Conservation (phyloP, 179 eudicot species). For the Actinidia polygama region DNA sequence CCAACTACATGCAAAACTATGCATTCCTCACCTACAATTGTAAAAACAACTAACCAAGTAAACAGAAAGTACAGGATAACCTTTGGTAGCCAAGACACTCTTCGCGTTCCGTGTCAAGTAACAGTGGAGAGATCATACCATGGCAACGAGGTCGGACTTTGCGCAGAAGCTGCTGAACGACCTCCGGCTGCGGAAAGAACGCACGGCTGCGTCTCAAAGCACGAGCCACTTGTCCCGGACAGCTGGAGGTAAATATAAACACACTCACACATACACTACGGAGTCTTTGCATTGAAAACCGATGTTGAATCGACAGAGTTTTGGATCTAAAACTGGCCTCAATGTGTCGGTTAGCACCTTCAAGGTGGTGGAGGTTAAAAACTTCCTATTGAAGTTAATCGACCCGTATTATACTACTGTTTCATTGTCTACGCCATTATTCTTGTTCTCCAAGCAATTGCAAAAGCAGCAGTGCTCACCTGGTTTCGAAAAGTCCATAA, state of each 20-base stretch:
- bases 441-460: slow-evolving; percentile 25
- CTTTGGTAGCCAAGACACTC: not conserved
- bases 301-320: not conserved
- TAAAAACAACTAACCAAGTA: not conserved
- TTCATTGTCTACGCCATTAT: not conserved
- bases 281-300: not conserved
- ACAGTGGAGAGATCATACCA: not conserved
- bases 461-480: not conserved
- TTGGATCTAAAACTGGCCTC: not conserved
- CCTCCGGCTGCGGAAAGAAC: slow-evolving; percentile 71
- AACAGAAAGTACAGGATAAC: not conserved
- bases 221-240: slow-evolving; percentile 34
- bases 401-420: not conserved
- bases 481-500: not conserved
- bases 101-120: not conserved
- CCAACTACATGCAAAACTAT: slow-evolving; percentile 38
- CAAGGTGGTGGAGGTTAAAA: not conserved
- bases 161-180: slow-evolving; percentile 88
- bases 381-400: slow-evolving; percentile 5
- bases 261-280: not conserved
- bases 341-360: not conserved
- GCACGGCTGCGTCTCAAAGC: slow-evolving; percentile 63
- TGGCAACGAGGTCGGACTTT: slow-evolving; percentile 73
- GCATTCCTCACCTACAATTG: not conserved
- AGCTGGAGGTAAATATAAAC: slow-evolving; percentile 39